Conservation (phyloP, 345 rosid genomes). For the Corchorus olitorius region DNA sequence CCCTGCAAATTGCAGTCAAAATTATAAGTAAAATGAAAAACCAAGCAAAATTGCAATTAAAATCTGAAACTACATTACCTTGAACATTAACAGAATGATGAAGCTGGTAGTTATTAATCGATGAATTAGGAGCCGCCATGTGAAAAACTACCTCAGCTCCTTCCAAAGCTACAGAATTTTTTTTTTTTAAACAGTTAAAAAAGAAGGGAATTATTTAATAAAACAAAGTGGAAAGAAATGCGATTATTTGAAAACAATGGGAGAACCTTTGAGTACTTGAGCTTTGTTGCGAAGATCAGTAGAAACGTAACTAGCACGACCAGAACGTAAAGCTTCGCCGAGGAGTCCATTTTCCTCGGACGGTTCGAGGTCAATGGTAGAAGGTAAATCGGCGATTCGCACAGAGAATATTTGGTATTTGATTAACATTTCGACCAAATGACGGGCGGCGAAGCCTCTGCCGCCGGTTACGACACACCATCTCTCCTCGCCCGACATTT, state of each 20-base stretch:
- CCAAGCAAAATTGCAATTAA: background rate
- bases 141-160: slow-evolving; percentile 91
- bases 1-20: slow-evolving; percentile 39
- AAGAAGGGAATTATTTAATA: background rate
- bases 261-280: slow-evolving; percentile 74
- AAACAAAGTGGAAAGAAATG: background rate
- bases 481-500: slow-evolving; percentile 48
- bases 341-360: slow-evolving; percentile 67
- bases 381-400: slow-evolving; percentile 74
- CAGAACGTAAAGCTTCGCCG: slow-evolving; percentile 69
- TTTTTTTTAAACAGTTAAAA: background rate
- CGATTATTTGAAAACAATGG: background rate
- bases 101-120: slow-evolving; percentile 71
- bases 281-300: slow-evolving; percentile 77
- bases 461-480: slow-evolving; percentile 96
- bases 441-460: slow-evolving; percentile 88
- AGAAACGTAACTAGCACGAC: slow-evolving; percentile 57
- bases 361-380: slow-evolving; percentile 49
- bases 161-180: slow-evolving; percentile 55
- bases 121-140: slow-evolving; percentile 98
- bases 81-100: slow-evolving; percentile 88
- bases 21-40: background rate
- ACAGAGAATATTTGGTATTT: slow-evolving; percentile 50
- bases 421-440: slow-evolving; percentile 84
- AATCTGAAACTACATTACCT: slow-evolving; percentile 42